phyloP scores from a whole-genome alignment of 2,329 filamentous ascomycete genomes.

The Emmonsiellopsis sp. region DNA sequence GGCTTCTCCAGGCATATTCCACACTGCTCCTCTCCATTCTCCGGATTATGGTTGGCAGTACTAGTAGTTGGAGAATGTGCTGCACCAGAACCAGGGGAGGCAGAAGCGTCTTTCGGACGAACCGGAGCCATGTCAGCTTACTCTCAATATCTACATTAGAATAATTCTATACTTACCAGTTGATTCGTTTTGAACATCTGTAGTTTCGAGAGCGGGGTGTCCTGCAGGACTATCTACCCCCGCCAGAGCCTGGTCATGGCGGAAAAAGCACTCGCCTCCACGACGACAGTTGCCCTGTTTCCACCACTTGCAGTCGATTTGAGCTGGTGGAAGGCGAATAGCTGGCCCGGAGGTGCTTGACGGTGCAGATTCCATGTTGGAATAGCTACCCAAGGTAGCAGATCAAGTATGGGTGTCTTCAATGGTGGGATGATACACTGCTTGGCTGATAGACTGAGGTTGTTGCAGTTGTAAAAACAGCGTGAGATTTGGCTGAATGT shows the following conservation, averaged over 20 bases:
- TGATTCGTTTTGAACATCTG: background rate
- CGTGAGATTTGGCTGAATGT: background rate
- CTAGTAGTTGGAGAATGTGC: background rate
- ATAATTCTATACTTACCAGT: background rate
- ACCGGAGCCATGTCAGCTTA: background rate
- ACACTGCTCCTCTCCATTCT: constrained; percentile 11
- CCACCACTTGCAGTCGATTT: constrained; percentile 21
- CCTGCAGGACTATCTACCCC: constrained; percentile 9
- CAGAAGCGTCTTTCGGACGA: background rate
- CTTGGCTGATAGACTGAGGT: too few relatives aligned
- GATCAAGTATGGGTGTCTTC: background rate
- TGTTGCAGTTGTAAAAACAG: background rate
- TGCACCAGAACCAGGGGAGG: background rate
- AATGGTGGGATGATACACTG: too few relatives aligned
- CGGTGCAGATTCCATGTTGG: background rate
- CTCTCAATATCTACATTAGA: background rate
- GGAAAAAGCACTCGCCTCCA: constrained; percentile 17
- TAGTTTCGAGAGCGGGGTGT: background rate
- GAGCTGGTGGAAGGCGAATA: constrained; percentile 4
- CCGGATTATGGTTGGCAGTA: background rate
- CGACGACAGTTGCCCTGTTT: constrained; percentile 17
- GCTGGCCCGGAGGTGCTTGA: background rate
- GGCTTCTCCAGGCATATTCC: constrained; percentile 22
- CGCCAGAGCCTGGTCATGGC: constrained; percentile 14
- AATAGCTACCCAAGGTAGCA: background rate